phyloP scores from a whole-genome alignment of 306 rosid genomes.

The Lablab purpureus region DNA sequence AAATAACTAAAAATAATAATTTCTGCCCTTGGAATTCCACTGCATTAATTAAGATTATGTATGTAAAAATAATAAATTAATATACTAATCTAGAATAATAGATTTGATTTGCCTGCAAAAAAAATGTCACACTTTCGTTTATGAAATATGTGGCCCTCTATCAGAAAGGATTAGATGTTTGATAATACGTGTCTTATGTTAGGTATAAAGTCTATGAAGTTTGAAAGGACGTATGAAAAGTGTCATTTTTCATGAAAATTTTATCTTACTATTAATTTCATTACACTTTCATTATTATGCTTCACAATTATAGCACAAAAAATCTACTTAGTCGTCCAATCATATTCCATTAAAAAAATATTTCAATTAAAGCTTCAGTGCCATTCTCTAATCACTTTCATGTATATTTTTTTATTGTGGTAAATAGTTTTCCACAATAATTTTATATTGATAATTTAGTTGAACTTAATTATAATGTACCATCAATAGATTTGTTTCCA shows the following conservation, averaged over 20 bases:
- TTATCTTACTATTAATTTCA: background rate
- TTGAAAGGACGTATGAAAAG: constrained; percentile 41
- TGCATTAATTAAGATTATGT: constrained; percentile 2
- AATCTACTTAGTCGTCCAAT: constrained; percentile 16
- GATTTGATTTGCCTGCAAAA: background rate
- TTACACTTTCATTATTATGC: background rate
- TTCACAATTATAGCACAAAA: background rate
- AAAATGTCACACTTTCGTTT: background rate
- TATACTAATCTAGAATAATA: background rate
- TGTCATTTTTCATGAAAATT: background rate
- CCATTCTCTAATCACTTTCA: background rate
- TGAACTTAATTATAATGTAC: too few relatives aligned
- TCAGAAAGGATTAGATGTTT: constrained; percentile 31
- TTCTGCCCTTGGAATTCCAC: background rate
- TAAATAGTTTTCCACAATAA: too few relatives aligned
- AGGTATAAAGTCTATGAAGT: constrained; percentile 40
- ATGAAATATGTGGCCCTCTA: constrained; percentile 21
- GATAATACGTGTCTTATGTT: constrained; percentile 34
- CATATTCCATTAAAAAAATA: background rate
- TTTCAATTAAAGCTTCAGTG: background rate
- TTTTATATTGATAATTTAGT: too few relatives aligned
- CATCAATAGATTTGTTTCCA: too few relatives aligned
- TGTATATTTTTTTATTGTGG: background rate
- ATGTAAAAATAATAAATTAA: background rate
- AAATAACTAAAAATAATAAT: background rate